Base-by-base conservation (phyloP, 176 grass and related monocot genomes). In the Carex littledalei region DNA sequence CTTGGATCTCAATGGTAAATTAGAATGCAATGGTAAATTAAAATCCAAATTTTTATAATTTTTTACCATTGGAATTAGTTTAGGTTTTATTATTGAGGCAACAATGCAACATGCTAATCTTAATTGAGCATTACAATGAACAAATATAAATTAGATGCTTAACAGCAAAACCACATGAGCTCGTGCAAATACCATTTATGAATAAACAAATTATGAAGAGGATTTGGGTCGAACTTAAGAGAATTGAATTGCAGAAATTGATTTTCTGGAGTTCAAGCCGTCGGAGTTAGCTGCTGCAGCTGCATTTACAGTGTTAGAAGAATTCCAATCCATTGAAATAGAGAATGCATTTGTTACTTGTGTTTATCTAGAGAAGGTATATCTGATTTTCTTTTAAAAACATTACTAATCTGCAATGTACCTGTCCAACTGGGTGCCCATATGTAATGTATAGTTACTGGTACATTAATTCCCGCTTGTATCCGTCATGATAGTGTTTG, bases 221-320 rank as follows among this genome's bases (percentile, higher is more conserved):
- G 47, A 7, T 16, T 31, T 53, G 21, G 4, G 50, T 86, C 37
- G 54, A 41, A 61, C 15, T 80, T 73, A 82, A 31, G 91, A 80
- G 85, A 78, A 65, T 84, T 81, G 60, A 26, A 90, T 87, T 85
- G 52, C 89, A 98, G 95, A 84, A 63, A 87, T 71, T 85, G 90
- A 94, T 85, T 98, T 98, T 61, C 81, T 93, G 74, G 88, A 84
- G 35, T 95, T 94, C 85, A 98, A 86, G 87, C 91, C 95, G 20
- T 94, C 95, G 18, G 95, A 95, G 86, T 88, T 93, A 76, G 95
- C 95, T 76, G 95, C 93, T 21, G 90, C 92, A 83, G 85, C 91
- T 17, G 88, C 89, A 55, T 85, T 98, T n/a, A 80, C 71, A 5
- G 91, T 87, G 1, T 79, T 88, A 12, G 87, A 81, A 81, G 95